A percentile compares a stretch with the other conserved stretches of the same genome.
These are phyloP conservation scores for Ceratobasidium papillatum DNA, from an alignment of 1,284 basidiomycete species.

Conservation along the genomic window DNA sequence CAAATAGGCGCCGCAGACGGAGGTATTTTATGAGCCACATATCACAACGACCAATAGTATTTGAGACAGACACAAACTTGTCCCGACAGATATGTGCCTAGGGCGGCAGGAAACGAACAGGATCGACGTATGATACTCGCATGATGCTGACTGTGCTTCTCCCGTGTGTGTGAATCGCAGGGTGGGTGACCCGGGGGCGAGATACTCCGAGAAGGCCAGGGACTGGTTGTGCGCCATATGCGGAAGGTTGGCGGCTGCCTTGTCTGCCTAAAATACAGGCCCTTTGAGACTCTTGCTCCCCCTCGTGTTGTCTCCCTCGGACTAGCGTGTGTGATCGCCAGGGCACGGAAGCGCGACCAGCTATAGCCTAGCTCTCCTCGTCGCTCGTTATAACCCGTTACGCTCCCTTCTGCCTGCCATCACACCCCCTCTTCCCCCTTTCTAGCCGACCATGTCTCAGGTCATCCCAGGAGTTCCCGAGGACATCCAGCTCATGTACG, in stretches of 20 bases:
- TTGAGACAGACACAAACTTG: neutral
- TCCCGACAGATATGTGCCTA: conserved; percentile 1
- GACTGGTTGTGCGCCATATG: conserved; percentile 21
- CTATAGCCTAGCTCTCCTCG: conserved; percentile 4
- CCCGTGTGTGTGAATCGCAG: neutral
- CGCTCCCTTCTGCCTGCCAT: conserved; percentile 23
- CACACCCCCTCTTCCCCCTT: neutral
- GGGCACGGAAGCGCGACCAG: no score
- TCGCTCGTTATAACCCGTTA: conserved; percentile 10
- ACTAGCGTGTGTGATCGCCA: neutral
- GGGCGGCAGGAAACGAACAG: neutral
- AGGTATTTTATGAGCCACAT: neutral
- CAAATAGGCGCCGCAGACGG: neutral
- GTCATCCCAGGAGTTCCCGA: conserved; percentile 41
- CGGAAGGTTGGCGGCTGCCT: conserved; percentile 6
- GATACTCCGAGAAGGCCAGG: conserved; percentile 16
- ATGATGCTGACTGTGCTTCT: no score
- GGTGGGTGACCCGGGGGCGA: neutral
- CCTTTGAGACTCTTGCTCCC: conserved; percentile 6
- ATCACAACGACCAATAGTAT: neutral
- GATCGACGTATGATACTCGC: no score
- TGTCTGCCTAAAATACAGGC: conserved; percentile 10
- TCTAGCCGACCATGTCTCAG: conserved; percentile 32
- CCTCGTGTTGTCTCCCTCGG: no score
- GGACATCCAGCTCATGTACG: conserved; percentile 42